These are phyloP conservation scores for Beauveria brongniartii DNA, from an alignment of 2,329 filamentous ascomycete species.

Conservation along the genomic window DNA sequence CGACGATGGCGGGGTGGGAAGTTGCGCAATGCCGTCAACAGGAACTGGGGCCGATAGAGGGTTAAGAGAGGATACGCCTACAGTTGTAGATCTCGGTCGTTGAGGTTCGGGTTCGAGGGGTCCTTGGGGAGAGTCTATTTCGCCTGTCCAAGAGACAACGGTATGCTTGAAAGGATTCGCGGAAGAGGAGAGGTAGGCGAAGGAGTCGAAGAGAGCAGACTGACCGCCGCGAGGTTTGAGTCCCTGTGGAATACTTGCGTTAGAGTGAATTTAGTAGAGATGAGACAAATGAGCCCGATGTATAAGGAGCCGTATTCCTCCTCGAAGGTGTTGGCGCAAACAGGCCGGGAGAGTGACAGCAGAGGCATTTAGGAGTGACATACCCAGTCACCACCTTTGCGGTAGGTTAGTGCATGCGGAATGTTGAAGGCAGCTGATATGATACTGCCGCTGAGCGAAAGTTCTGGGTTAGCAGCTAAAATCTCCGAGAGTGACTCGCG, in stretches of 20 bases:
- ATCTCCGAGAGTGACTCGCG: slow-evolving; percentile 48
- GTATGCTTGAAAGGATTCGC: slow-evolving; percentile 84
- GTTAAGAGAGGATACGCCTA: slow-evolving; percentile 52
- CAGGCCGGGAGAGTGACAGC: not conserved
- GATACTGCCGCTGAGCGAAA: slow-evolving; percentile 55
- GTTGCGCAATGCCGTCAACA: slow-evolving; percentile 51
- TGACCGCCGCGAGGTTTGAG: slow-evolving; percentile 73
- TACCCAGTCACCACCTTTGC: slow-evolving; percentile 54
- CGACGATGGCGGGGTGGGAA: slow-evolving; percentile 47
- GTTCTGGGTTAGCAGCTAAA: slow-evolving; percentile 45
- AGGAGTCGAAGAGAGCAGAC: slow-evolving; percentile 86
- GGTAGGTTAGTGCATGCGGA: slow-evolving; percentile 51
- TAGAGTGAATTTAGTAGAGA: not conserved
- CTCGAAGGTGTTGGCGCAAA: not conserved
- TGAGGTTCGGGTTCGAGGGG: slow-evolving; percentile 40
- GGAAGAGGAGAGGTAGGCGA: slow-evolving; percentile 78
- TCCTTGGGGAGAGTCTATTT: slow-evolving; percentile 53
- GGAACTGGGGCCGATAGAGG: slow-evolving; percentile 74
- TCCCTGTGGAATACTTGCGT: slow-evolving; percentile 40
- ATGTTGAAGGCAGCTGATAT: slow-evolving; percentile 60
- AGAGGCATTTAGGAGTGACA: slow-evolving; percentile 10
- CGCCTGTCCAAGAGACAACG: slow-evolving; percentile 90
- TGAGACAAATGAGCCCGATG: no score
- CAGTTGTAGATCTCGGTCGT: slow-evolving; percentile 33
- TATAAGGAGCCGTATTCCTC: no score